Conservation (phyloP, 805 yeast species). For the Wickerhamomyces chambardii region DNA sequence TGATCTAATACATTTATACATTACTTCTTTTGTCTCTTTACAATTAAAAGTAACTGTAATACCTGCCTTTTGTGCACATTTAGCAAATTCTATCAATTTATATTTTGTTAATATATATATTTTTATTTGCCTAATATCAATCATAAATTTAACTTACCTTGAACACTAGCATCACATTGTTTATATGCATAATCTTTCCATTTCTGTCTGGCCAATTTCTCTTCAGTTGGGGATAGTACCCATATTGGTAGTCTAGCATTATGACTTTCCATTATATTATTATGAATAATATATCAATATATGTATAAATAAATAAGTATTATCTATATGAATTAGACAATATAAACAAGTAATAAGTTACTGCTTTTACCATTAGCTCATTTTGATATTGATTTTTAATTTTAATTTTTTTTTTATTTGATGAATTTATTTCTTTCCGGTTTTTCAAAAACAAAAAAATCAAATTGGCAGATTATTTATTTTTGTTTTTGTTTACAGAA, state of each 20-base stretch:
- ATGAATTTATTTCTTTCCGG: too few relatives aligned
- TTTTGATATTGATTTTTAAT: too few relatives aligned
- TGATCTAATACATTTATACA: slow-evolving; percentile 53
- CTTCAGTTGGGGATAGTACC: slow-evolving; percentile 73
- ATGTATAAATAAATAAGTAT: too few relatives aligned
- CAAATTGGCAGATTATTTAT: too few relatives aligned
- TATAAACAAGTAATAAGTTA: too few relatives aligned
- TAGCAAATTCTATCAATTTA: slow-evolving; percentile 35
- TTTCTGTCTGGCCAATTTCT: slow-evolving; percentile 59
- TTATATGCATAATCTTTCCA: slow-evolving; percentile 63
- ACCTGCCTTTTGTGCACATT: slow-evolving; percentile 57
- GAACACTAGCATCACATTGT: slow-evolving; percentile 60
- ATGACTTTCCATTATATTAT: slow-evolving; percentile 19
- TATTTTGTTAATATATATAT: slow-evolving; percentile 17
- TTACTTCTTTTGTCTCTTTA: slow-evolving; percentile 42
- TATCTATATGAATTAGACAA: too few relatives aligned
- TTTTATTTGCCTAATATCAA: slow-evolving; percentile 69
- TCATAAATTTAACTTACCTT: slow-evolving; percentile 61
- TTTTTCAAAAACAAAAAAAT: too few relatives aligned
- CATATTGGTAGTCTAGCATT: slow-evolving; percentile 50
- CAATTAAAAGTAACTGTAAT: slow-evolving; percentile 62
- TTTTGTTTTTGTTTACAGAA: too few relatives aligned
- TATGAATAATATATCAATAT: too few relatives aligned
- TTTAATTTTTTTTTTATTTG: too few relatives aligned
- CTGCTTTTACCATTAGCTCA: too few relatives aligned